phyloP scores from a whole-genome alignment of 306 rosid genomes.

The Citrullus colocynthis region DNA sequence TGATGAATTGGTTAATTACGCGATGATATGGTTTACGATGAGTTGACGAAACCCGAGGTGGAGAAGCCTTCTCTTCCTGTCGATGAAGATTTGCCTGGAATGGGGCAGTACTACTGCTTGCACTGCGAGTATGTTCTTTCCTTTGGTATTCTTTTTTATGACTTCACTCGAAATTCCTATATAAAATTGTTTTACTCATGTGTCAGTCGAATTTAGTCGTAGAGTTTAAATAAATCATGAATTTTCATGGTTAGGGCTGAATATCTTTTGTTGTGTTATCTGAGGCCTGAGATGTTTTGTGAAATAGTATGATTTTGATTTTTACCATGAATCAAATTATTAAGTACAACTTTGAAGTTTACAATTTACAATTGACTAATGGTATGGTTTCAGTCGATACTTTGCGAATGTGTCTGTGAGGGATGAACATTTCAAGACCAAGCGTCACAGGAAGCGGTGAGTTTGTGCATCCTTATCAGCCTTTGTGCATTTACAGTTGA shows the following conservation, averaged over 20 bases:
- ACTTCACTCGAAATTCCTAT: neutral
- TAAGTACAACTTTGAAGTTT: neutral
- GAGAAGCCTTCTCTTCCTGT: constrained; percentile 35
- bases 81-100: constrained; percentile 85
- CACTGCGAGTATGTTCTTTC: constrained; percentile 68
- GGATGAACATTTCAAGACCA: constrained; percentile 88
- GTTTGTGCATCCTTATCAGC: neutral
- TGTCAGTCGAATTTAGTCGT: neutral
- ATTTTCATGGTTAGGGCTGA: neutral
- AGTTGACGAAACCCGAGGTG: constrained; percentile 38
- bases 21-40: constrained; percentile 69
- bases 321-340: neutral
- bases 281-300: neutral
- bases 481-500: neutral
- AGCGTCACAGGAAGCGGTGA: constrained; percentile 75
- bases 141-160: neutral
- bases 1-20: constrained; percentile 22
- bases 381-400: constrained; percentile 41
- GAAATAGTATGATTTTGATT: neutral
- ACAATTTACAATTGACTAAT: neutral
- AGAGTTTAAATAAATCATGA: neutral
- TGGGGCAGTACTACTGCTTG: constrained; percentile 83
- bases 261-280: neutral
- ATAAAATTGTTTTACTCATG: neutral
- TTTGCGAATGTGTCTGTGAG: constrained; percentile 65